Evolutionary conservation across 2,329 filamentous ascomycete genomes (phyloP), one percentile per base, ranked within the genome.

Genomic region (Cladosporium sp.): DNA sequence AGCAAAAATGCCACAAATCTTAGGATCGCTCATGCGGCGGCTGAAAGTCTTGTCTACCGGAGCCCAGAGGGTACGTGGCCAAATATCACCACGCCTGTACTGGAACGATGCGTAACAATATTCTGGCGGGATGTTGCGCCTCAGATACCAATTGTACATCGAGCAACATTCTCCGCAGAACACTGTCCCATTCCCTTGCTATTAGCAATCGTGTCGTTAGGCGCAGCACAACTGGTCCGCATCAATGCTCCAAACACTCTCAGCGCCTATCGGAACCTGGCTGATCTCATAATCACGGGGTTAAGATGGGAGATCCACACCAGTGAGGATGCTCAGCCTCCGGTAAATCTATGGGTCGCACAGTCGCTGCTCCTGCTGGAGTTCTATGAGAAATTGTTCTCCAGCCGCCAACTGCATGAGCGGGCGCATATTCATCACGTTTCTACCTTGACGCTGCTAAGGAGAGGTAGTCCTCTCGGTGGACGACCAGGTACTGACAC

Each of bases 311-410:
- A 96, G 76, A 91, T 97, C 52, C 96, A 97, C 74, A 94, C 93
- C 83, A 90, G 96, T 75, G 84, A 86, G 18, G 91, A 92, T 78
- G 96, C 94, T 78, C 86, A 91, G 24, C 92, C 94, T 3, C 94
- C 94, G 0, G 93, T 93, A 12, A 95, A 96, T 78, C 80, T 98
- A 5, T 97, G 93, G 93, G 87, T 96, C 0, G 97, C 97, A 79
- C 93, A 97, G 76, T 88, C 93, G 2, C 80, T 97, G 32, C 82
- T 97, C 6, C 83, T 97, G 4, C 84, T 97, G 15, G 94, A 97
- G 76, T 82, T 96, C 1, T 97, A 96, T 74, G 93, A 98, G 80
- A 97, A 98, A 82, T 93, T 96, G 90, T 97, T 93, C 76, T 94
- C 92, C 24, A 96, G 92, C 0, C 87, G 93, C 71, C 90, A 92